Percentiles rank a stretch among this genome's conserved stretches.
phyloP scores from a whole-genome alignment of 2,329 filamentous ascomycete genomes.

The Calonectria hongkongensis region DNA sequence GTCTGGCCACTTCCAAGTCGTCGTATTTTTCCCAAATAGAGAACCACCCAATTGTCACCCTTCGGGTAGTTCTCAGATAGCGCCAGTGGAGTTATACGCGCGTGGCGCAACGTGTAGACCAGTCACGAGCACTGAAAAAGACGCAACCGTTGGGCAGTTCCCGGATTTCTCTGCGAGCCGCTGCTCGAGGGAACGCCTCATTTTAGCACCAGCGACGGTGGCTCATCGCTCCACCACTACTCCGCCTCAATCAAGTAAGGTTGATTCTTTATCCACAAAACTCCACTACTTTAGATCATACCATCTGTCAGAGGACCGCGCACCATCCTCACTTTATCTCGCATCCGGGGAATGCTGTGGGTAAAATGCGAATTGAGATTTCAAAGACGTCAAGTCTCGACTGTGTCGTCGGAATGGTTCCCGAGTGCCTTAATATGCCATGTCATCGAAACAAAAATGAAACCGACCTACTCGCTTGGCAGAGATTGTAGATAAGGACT shows the following conservation, averaged over 20 bases:
- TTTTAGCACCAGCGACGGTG: background rate
- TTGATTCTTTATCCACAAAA: constrained; percentile 29
- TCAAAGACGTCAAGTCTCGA: background rate
- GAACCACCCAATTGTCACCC: background rate
- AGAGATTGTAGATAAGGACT: constrained; percentile 2
- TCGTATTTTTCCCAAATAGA: background rate
- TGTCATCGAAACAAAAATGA: background rate
- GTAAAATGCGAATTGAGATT: background rate
- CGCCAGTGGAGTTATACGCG: background rate
- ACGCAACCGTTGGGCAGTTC: background rate
- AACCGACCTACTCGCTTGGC: background rate
- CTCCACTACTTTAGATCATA: constrained; percentile 27
- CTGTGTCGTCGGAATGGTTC: background rate
- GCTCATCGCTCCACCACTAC: background rate
- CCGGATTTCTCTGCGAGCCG: background rate
- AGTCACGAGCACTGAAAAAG: background rate
- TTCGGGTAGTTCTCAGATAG: background rate
- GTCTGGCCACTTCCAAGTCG: background rate
- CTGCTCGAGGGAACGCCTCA: background rate
- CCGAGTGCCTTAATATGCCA: background rate
- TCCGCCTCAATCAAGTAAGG: constrained; percentile 10
- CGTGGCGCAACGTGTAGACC: background rate
- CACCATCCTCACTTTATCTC: constrained; percentile 4
- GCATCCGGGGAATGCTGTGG: background rate
- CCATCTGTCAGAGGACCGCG: background rate